A percentile compares a stretch with the other conserved stretches of the same genome.
Evolutionary conservation across 2,329 filamentous ascomycete genomes (phyloP).

Genomic region (Pseudogymnoascus sp.): DNA sequence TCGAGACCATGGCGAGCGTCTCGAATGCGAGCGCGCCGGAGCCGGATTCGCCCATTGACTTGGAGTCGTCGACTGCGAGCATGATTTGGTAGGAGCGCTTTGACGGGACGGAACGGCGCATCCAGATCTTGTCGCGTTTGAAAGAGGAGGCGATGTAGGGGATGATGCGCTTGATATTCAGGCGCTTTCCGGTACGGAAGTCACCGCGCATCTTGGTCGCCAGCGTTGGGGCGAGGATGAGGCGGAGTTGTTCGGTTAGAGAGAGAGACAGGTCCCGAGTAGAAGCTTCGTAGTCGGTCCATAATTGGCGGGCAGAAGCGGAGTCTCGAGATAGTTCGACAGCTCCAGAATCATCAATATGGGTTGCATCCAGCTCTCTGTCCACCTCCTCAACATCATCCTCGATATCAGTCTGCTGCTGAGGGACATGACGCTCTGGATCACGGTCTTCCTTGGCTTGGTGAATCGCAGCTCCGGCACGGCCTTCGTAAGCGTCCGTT

Average conservation of each 20-base stretch:
- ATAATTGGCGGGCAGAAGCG: conserved; percentile 63
- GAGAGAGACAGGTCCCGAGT: conserved; percentile 83
- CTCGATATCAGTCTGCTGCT: conserved; percentile 28
- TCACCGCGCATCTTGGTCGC: conserved; percentile 95
- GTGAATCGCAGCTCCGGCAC: conserved; percentile 50
- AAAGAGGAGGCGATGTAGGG: conserved; percentile 97
- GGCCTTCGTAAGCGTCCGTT: conserved; percentile 46
- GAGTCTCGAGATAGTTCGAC: conserved; percentile 30
- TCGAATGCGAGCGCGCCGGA: conserved; percentile 81
- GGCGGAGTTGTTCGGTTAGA: conserved; percentile 86
- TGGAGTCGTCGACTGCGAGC: conserved; percentile 92
- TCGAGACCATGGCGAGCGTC: conserved; percentile 84
- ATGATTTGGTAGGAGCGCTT: conserved; percentile 97
- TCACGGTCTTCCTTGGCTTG: conserved; percentile 38
- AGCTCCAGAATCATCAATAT: conserved; percentile 41
- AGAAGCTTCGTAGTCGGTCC: conserved; percentile 74
- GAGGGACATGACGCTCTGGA: conserved; percentile 34
- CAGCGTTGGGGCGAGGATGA: conserved; percentile 90
- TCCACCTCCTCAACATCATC: conserved; percentile 32
- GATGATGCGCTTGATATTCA: conserved; percentile 99
- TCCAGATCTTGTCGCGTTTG: conserved; percentile 99
- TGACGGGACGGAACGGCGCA: conserved; percentile 82
- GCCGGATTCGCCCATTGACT: conserved; percentile 78
- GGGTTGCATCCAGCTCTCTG: conserved; percentile 64
- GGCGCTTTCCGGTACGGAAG: conserved; percentile 93